Base-by-base conservation (phyloP, 495 filamentous ascomycete genomes). In the Penicillium crystallinum region DNA sequence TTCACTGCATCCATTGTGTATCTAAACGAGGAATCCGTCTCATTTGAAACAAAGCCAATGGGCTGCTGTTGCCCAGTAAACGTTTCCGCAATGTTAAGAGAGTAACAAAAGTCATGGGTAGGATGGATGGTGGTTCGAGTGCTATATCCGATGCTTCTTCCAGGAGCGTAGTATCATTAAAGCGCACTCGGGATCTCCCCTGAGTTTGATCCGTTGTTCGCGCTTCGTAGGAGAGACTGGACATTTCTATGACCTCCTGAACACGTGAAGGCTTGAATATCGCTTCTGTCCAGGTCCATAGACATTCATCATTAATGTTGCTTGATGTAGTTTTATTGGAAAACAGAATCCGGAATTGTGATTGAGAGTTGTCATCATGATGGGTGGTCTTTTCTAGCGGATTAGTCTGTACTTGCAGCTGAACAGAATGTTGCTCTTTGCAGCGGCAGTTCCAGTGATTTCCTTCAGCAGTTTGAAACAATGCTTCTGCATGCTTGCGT, bases 241-340 rank as follows among this genome's bases (percentile, higher is more conserved):
- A n/a, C n/a, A n/a, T n/a, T n/a, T n/a, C n/a, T n/a, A n/a, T n/a
- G 18, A 23, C 27, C 57, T 45, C 51, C 61, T 60, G 56, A 51
- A 33, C 17, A 15, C 25, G 48, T 38, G 25, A 43, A 15, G 23
- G 41, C 41, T 59, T 42, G 7, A 51, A 59, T 8, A 48, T 19
- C 7, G 55, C 42, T 19, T 59, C 52, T 29, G 34, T 52, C 42
- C 56, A 55, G 4, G 17, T 44, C 56, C 52, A 52, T 6, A 45
- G 15, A 11, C 18, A 33, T 7, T 38, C 35, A 17, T n/a, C 4
- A 10, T 38, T 19, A 2, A 34, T 29, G 4, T n/a, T 25, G 11
- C 31, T 19, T 1, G 6, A 9, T 18, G 22, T 18, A 2, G 36
- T 29, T 4, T 19, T 30, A 11, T 53, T 49, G 38, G 38, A 42